Evolutionary conservation across 2,329 filamentous ascomycete species (phyloP).

Genomic region (Colletotrichum kahawae): DNA sequence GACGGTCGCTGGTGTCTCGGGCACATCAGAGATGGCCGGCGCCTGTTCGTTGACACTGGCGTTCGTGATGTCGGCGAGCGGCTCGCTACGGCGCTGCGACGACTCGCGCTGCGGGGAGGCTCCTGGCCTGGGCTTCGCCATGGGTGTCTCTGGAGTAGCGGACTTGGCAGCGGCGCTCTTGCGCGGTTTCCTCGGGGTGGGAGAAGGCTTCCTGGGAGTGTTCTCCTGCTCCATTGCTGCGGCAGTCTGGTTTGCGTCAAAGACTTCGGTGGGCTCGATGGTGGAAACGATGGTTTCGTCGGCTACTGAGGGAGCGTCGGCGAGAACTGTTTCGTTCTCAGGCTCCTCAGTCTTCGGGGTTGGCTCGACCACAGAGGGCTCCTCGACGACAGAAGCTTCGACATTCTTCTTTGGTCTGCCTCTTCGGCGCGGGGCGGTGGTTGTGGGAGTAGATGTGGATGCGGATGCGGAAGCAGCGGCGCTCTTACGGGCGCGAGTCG

Average conservation of each 20-base stretch:
- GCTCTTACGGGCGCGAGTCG: constrained; percentile 46
- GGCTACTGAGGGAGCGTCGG: background rate
- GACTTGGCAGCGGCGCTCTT: constrained; percentile 60
- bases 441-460: constrained; percentile 41
- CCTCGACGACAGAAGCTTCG: constrained; percentile 31
- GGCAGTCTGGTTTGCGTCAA: constrained; percentile 38
- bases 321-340: background rate
- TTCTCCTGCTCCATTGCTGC: constrained; percentile 32
- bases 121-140: constrained; percentile 58
- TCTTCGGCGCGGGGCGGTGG: constrained; percentile 33
- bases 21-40: constrained; percentile 41
- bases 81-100: constrained; percentile 55
- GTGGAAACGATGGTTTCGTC: background rate
- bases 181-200: constrained; percentile 61
- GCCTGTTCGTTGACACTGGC: constrained; percentile 67
- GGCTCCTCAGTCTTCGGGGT: background rate
- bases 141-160: constrained; percentile 39
- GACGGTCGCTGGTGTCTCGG: constrained; percentile 53
- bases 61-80: constrained; percentile 77
- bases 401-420: constrained; percentile 48
- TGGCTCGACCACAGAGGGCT: background rate
- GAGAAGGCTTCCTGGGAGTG: constrained; percentile 48
- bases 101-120: constrained; percentile 59
- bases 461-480: constrained; percentile 51
- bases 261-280: constrained; percentile 38